Evolutionary conservation across 2,329 filamentous ascomycete species (phyloP).

Genomic region (Diaporthe caulivora): DNA sequence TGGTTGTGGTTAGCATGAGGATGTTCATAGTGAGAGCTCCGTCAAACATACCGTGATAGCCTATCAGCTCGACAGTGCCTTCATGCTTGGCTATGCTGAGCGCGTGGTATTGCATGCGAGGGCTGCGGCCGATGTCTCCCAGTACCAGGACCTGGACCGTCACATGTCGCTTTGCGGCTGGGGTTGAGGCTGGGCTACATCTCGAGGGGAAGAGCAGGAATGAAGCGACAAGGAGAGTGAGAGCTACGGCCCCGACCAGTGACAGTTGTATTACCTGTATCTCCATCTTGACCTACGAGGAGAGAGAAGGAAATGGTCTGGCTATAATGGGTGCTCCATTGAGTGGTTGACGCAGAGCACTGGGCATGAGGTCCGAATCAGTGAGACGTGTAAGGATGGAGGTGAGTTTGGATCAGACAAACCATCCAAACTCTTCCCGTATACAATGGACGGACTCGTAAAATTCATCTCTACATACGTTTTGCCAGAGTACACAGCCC

Average conservation of each 20-base stretch:
- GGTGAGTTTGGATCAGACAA: conserved; percentile 5
- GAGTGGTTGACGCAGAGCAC: background rate
- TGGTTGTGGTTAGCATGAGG: conserved; percentile 29
- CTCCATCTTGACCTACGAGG: conserved; percentile 4
- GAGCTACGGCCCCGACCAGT: conserved; percentile 9
- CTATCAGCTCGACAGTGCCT: conserved; percentile 84
- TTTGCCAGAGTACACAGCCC: background rate
- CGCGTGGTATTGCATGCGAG: conserved; percentile 98
- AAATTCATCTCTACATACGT: background rate
- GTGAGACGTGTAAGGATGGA: conserved; percentile 15
- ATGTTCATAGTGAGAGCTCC: background rate
- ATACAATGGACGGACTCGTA: conserved; percentile 2
- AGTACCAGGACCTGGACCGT: conserved; percentile 87
- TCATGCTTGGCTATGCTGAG: conserved; percentile 89
- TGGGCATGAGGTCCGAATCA: background rate
- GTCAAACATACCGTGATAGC: conserved; percentile 78
- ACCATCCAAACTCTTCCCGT: conserved; percentile 13
- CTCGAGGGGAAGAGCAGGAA: conserved; percentile 51
- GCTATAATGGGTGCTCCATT: conserved; percentile 11
- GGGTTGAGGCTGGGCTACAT: conserved; percentile 42
- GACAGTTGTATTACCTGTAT: conserved; percentile 17
- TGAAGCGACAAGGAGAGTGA: conserved; percentile 32
- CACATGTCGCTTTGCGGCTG: conserved; percentile 41
- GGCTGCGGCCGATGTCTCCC: conserved; percentile 94
- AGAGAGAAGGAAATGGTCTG: background rate